Evolutionary conservation across 306 rosid genomes (phyloP).

Genomic region (Cucumis melo): DNA sequence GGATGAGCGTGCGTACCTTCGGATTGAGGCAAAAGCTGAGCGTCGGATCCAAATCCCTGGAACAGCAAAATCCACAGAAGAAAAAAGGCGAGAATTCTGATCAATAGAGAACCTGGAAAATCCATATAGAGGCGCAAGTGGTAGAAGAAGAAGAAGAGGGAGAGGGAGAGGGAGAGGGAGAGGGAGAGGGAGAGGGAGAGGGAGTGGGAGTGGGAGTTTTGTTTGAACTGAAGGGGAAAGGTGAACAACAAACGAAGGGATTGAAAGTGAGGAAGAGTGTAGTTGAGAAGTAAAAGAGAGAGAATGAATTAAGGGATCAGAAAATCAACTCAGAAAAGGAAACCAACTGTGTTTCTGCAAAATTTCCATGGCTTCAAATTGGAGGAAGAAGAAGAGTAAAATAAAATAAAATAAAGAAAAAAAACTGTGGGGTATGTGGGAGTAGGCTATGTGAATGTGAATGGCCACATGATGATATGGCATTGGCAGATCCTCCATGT

Average conservation of each 20-base stretch:
- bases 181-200: no score
- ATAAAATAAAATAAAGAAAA: no score
- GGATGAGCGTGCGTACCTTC: slow-evolving; percentile 13
- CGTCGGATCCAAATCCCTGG: slow-evolving; percentile 4
- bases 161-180: background rate
- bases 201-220: background rate
- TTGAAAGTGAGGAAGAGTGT: background rate
- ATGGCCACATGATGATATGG: background rate
- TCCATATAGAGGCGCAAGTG: background rate
- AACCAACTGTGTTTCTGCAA: background rate
- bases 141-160: background rate
- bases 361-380: background rate
- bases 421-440: background rate
- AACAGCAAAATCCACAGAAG: background rate
- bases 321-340: background rate
- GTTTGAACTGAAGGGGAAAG: background rate
- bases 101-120: background rate
- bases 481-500: background rate
- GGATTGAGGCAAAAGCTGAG: slow-evolving; percentile 17
- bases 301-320: background rate
- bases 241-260: background rate
- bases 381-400: background rate
- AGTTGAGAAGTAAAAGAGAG: background rate
- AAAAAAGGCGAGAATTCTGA: background rate
- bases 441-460: no score